phyloP scores from a whole-genome alignment of 306 rosid species.

The Sphenostylis stenocarpa region DNA sequence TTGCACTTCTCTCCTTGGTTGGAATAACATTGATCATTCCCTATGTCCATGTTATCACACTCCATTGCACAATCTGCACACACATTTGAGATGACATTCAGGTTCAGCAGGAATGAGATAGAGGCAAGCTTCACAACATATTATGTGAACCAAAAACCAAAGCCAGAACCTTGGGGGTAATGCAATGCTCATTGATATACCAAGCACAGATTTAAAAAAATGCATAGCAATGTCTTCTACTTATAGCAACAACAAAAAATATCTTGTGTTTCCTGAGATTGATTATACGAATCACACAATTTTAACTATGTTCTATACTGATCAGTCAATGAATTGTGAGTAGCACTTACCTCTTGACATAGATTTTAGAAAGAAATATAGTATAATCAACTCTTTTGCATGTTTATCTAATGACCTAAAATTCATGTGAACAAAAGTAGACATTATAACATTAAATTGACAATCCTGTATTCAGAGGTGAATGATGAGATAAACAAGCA shows the following conservation, averaged over 20 bases:
- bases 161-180: background rate
- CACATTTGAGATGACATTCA: background rate
- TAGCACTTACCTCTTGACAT: background rate
- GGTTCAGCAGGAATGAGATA: slow-evolving; percentile 8
- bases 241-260: too few relatives aligned
- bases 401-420: too few relatives aligned
- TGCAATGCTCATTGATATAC: background rate
- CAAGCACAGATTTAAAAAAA: background rate
- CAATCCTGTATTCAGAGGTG: background rate
- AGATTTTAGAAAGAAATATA: background rate
- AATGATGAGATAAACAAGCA: background rate
- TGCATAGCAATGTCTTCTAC: background rate
- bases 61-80: slow-evolving; percentile 39
- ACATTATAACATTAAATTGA: background rate
- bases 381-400: too few relatives aligned
- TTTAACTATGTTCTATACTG: background rate
- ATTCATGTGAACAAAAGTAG: too few relatives aligned
- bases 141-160: background rate
- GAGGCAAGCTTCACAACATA: background rate
- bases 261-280: background rate
- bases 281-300: background rate
- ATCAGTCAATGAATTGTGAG: background rate
- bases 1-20: slow-evolving; percentile 3
- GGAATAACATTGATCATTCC: slow-evolving; percentile 18
- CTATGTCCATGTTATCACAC: slow-evolving; percentile 17